These are phyloP conservation scores for Macroventuria anomochaeta DNA, from an alignment of 2,329 filamentous ascomycete species.

Conservation along the genomic window DNA sequence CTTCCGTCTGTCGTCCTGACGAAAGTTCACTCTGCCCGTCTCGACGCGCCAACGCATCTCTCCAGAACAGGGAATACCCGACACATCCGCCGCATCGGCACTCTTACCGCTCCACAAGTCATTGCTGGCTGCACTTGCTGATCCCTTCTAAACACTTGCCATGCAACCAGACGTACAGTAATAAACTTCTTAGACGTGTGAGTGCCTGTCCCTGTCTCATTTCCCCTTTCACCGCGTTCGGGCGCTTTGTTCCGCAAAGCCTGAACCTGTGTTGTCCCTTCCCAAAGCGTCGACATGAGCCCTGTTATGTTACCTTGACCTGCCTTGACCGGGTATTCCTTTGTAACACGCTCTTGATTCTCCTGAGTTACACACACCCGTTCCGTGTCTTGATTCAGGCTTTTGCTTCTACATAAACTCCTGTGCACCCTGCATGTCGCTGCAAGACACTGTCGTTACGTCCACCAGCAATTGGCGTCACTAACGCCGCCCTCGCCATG, in stretches of 20 bases:
- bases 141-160: slow-evolving; percentile 33
- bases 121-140: slow-evolving; percentile 32
- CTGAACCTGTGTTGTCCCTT: slow-evolving; percentile 26
- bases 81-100: slow-evolving; percentile 38
- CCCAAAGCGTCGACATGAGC: slow-evolving; percentile 41
- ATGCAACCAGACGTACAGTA: slow-evolving; percentile 31
- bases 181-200: slow-evolving; percentile 35
- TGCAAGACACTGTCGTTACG: slow-evolving; percentile 14
- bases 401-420: slow-evolving; percentile 30
- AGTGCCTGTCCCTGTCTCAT: slow-evolving; percentile 44
- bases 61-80: slow-evolving; percentile 41
- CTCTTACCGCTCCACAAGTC: slow-evolving; percentile 38
- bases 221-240: slow-evolving; percentile 34
- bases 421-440: slow-evolving; percentile 24
- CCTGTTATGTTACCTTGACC: slow-evolving; percentile 40
- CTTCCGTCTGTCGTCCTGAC: slow-evolving; percentile 31
- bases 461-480: slow-evolving; percentile 29
- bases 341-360: slow-evolving; percentile 45
- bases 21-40: slow-evolving; percentile 21
- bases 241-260: slow-evolving; percentile 42
- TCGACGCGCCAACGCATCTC: slow-evolving; percentile 35
- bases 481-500: slow-evolving; percentile 46
- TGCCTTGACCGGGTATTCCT: slow-evolving; percentile 41
- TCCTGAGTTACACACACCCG: slow-evolving; percentile 37
- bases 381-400: slow-evolving; percentile 20